phyloP scores from a whole-genome alignment of 495 filamentous ascomycete genomes.

The Aspergillus sclerotioniger region DNA sequence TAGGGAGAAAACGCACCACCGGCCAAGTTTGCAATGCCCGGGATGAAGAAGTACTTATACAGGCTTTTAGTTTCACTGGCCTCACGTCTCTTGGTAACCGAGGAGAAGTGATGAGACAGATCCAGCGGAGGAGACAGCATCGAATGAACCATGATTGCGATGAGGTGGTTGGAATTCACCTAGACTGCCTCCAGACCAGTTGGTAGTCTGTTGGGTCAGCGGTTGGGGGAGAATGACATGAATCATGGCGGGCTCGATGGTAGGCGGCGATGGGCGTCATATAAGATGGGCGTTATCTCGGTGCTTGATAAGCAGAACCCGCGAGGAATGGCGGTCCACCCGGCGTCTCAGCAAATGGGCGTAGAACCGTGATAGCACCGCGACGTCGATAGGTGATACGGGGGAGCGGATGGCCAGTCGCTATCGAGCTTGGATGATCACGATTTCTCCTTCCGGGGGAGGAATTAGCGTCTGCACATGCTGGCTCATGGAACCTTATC shows the following conservation, averaged over 20 bases:
- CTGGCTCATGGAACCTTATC: constrained; percentile 4
- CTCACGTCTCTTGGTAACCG: constrained; percentile 59
- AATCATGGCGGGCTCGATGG: neutral
- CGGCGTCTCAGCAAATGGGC: neutral
- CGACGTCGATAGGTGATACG: neutral
- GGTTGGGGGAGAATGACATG: neutral
- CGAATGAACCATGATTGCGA: neutral
- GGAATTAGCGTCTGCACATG: neutral
- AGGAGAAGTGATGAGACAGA: constrained; percentile 75
- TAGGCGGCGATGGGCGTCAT: neutral
- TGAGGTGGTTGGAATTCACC: neutral
- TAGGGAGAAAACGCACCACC: constrained; percentile 59
- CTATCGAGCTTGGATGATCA: neutral
- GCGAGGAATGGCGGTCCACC: constrained; percentile 7
- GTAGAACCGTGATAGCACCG: neutral
- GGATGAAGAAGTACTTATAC: constrained; percentile 82
- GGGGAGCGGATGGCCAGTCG: neutral
- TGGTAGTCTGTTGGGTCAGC: neutral
- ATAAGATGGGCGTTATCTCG: constrained; percentile 2
- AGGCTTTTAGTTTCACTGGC: constrained; percentile 70
- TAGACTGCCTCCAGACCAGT: neutral
- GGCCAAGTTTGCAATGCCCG: constrained; percentile 81
- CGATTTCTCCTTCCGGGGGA: neutral
- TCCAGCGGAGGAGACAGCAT: constrained; percentile 57
- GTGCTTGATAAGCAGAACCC: constrained; percentile 18